phyloP scores from a whole-genome alignment of 2,329 filamentous ascomycete genomes.

The Colletotrichum chrysophilum region DNA sequence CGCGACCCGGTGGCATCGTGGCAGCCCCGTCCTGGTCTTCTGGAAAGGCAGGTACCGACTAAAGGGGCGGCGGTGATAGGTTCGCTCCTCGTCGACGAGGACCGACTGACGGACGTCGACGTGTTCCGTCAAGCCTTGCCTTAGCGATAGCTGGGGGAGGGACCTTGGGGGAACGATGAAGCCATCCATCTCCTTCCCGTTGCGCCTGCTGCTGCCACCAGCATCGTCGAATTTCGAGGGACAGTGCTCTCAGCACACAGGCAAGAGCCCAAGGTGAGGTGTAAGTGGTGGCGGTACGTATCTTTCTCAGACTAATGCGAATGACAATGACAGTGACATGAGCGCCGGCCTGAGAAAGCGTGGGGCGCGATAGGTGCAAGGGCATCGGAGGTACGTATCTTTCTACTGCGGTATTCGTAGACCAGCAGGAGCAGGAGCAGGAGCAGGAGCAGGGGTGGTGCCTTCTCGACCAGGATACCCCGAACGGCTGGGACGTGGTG shows the following conservation, averaged over 20 bases:
- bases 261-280: background rate
- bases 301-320: slow-evolving; percentile 18
- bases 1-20: background rate
- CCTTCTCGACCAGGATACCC: slow-evolving; percentile 6
- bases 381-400: slow-evolving; percentile 5
- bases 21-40: background rate
- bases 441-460: background rate
- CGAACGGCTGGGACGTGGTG: slow-evolving; percentile 3
- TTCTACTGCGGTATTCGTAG: too few relatives aligned
- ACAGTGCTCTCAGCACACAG: background rate
- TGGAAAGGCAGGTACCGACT: background rate
- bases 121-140: background rate
- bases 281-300: background rate
- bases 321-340: slow-evolving; percentile 21
- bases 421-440: too few relatives aligned
- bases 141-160: background rate
- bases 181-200: background rate
- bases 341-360: background rate
- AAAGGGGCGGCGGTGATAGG: background rate
- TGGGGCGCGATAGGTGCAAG: slow-evolving; percentile 14
- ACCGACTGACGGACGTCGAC: background rate
- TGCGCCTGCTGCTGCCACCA: background rate
- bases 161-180: background rate
- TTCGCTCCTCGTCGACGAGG: background rate
- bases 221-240: background rate